phyloP scores from a whole-genome alignment of 2,329 filamentous ascomycete species.

The Basipetospora chlamydospora region DNA sequence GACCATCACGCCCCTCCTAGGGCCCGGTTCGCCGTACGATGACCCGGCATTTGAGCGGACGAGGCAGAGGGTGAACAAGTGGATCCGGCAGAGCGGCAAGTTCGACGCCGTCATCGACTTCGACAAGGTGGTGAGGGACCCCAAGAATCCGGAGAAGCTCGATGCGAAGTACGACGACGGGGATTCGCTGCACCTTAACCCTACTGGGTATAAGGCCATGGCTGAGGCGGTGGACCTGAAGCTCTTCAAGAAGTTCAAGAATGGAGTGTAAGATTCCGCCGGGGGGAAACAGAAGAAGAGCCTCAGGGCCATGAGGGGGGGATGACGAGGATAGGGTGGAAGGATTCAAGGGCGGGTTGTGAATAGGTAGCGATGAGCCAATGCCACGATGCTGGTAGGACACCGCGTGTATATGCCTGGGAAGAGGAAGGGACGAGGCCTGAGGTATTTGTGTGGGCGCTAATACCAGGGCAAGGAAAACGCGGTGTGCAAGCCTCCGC shows the following conservation, averaged over 20 bases:
- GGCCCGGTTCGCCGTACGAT: slow-evolving; percentile 35
- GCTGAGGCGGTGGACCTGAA: slow-evolving; percentile 37
- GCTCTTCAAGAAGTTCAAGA: slow-evolving; percentile 26
- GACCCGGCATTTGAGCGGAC: slow-evolving; percentile 36
- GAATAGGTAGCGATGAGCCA: too few species aligned
- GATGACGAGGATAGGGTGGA: not conserved
- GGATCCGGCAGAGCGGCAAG: slow-evolving; percentile 36
- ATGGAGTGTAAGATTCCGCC: not conserved
- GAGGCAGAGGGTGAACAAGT: slow-evolving; percentile 39
- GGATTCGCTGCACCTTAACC: slow-evolving; percentile 46
- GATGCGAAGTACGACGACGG: slow-evolving; percentile 33
- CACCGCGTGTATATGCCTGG: too few species aligned
- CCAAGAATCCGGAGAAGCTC: slow-evolving; percentile 24
- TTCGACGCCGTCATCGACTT: slow-evolving; percentile 52
- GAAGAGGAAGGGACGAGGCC: too few species aligned
- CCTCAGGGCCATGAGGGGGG: too few species aligned
- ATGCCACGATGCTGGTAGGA: too few species aligned
- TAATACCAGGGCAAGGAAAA: too few species aligned
- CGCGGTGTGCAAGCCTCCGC: too few species aligned
- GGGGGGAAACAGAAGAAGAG: too few species aligned
- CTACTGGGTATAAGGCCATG: slow-evolving; percentile 38
- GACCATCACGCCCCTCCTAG: slow-evolving; percentile 30
- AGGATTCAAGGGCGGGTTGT: too few species aligned
- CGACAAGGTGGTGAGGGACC: slow-evolving; percentile 36
- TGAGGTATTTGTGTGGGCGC: too few species aligned